Evolutionary conservation across 345 rosid genomes (phyloP), one percentile per base, ranked within the genome.

Genomic region (Cardiospermum halicacabum): DNA sequence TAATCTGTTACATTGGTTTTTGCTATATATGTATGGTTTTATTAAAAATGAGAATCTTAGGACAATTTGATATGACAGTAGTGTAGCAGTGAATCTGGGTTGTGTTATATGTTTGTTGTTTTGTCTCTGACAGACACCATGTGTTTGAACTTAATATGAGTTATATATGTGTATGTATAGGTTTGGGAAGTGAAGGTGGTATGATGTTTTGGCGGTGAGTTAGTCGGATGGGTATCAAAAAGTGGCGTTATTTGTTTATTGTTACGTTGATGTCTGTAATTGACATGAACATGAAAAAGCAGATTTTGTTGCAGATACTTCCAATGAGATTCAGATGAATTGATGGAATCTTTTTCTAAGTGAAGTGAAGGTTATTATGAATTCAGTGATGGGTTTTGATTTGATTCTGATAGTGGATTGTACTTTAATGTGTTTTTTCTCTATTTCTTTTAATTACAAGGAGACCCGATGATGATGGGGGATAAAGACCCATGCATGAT

Each of bases 241-340:
- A 58, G 32, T 71, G 81, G 77, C 75, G 64, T 48, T 73, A 68
- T 76, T 62, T 68, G 49, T 68, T 73, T 73, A 64, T 73, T 75
- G 57, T 73, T 73, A 67, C 76, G 76, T 74, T 69, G 53, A 69
- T 80, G 84, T 76, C 81, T 69, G 65, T 59, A 66, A 71, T 43
- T 5, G 37, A n/a, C 7, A 28, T 36, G 39, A 47, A n/a, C 16
- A 19, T 63, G 62, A 58, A 53, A 18, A 59, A 18, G 56, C 64
- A 76, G 70, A 64, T 71, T 69, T 59, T 21, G 43, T 53, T 63
- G 58, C 70, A 36, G 32, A 47, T 63, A 71, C 31, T 57, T 67
- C 73, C 79, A 66, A 70, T 27, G 34, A 62, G 40, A 75, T 63
- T 56, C 18, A 24, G 24, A 56, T 42, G 28, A 39, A 53, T 26